These are phyloP conservation scores for Euphorbia schlechtendalii DNA, from an alignment of 441 rosid species.

Conservation along the genomic window DNA sequence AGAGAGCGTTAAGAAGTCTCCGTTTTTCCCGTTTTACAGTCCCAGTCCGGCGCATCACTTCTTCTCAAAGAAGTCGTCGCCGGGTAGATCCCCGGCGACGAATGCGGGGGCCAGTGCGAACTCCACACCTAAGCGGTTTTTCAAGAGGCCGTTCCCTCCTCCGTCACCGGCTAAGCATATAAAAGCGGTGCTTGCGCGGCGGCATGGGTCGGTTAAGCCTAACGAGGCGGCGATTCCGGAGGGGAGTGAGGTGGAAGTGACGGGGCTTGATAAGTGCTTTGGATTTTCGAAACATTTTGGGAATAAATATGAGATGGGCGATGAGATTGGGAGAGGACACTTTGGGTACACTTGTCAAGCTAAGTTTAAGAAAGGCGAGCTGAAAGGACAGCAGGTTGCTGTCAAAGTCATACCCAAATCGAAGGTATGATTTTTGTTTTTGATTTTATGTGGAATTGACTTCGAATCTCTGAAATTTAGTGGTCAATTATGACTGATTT, in stretches of 20 bases:
- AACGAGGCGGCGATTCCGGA: slow-evolving; percentile 68
- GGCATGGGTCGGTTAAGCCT: slow-evolving; percentile 84
- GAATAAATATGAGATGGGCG: slow-evolving; percentile 76
- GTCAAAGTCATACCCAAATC: slow-evolving; percentile 87
- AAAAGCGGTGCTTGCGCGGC: slow-evolving; percentile 62
- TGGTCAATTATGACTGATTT: slow-evolving; percentile 9
- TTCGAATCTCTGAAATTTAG: slow-evolving; percentile 1
- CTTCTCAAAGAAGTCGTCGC: slow-evolving; percentile 87
- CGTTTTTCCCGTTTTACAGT: slow-evolving; percentile 78
- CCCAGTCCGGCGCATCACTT: slow-evolving; percentile 89
- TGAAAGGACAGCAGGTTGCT: slow-evolving; percentile 78
- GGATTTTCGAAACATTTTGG: slow-evolving; percentile 78
- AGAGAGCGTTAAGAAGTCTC: slow-evolving; percentile 54
- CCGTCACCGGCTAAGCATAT: slow-evolving; percentile 94
- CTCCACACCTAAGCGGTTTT: slow-evolving; percentile 75
- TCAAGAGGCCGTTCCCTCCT: slow-evolving; percentile 77
- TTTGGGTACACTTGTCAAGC: slow-evolving; percentile 85
- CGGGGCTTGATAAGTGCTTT: slow-evolving; percentile 69
- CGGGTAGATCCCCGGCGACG: slow-evolving; percentile 78
- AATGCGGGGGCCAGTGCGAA: slow-evolving; percentile 33
- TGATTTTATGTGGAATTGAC: slow-evolving; percentile 6
- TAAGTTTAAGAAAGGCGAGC: slow-evolving; percentile 81
- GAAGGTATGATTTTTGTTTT: slow-evolving; percentile 38
- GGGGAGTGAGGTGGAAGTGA: slow-evolving; percentile 51
- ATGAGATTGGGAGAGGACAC: slow-evolving; percentile 88